Percentiles rank a stretch among this genome's conserved stretches.
phyloP scores from a whole-genome alignment of 495 filamentous ascomycete genomes.

The Letharia columbiana region DNA sequence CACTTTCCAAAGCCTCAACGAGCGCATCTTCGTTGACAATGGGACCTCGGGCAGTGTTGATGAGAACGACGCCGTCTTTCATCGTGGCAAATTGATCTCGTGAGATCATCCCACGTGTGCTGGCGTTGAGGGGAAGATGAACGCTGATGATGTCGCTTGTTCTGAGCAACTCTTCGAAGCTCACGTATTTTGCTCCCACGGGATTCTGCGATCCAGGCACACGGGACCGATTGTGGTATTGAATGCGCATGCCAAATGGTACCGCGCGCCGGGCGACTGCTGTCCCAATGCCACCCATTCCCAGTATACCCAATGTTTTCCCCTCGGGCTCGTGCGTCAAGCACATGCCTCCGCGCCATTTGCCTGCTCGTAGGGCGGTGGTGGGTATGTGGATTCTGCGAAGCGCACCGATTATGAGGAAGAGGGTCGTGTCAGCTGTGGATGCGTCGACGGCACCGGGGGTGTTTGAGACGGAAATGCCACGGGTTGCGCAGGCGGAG shows the following conservation, averaged over 20 bases:
- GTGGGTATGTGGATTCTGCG: slow-evolving; percentile 57
- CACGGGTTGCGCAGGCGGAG: slow-evolving; percentile 52
- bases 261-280: slow-evolving; percentile 62
- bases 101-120: slow-evolving; percentile 58
- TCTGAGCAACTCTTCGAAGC: slow-evolving; percentile 42
- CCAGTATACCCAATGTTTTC: slow-evolving; percentile 70
- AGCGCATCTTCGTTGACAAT: slow-evolving; percentile 66
- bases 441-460: slow-evolving; percentile 60
- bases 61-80: slow-evolving; percentile 55
- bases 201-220: slow-evolving; percentile 44
- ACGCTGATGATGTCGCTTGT: slow-evolving; percentile 64
- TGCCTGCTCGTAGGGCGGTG: slow-evolving; percentile 50
- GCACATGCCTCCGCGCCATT: slow-evolving; percentile 44
- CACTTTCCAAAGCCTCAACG: slow-evolving; percentile 54
- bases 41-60: slow-evolving; percentile 67
- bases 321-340: slow-evolving; percentile 60
- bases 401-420: slow-evolving; percentile 61
- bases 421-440: slow-evolving; percentile 64
- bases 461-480: slow-evolving; percentile 58
- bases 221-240: slow-evolving; percentile 60
- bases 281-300: slow-evolving; percentile 77
- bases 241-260: slow-evolving; percentile 61
- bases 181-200: slow-evolving; percentile 24
- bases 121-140: slow-evolving; percentile 64
- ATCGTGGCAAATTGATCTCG: slow-evolving; percentile 53